Evolutionary conservation across 2,329 filamentous ascomycete genomes (phyloP).

Genomic region (Elsinoe australis): DNA sequence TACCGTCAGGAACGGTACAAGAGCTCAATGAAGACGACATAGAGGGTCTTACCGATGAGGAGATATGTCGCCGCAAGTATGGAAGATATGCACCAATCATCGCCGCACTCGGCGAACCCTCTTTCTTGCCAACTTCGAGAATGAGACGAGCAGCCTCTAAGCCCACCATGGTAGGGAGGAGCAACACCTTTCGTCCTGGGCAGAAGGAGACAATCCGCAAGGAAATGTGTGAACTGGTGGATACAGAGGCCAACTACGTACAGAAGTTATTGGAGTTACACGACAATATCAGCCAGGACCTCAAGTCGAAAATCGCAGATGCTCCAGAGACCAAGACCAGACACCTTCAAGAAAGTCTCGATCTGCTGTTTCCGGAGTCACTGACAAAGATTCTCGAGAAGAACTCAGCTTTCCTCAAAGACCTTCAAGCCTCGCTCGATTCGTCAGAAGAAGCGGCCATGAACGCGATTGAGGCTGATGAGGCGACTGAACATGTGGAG

Average conservation of each 20-base stretch:
- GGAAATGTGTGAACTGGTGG: conserved; percentile 82
- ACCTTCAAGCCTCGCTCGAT: conserved; percentile 68
- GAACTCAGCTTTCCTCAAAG: conserved; percentile 72
- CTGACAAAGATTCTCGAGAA: conserved; percentile 72
- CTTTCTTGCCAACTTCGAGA: conserved; percentile 80
- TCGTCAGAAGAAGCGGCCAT: conserved; percentile 75
- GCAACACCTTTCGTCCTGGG: conserved; percentile 66
- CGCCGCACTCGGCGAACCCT: conserved; percentile 69
- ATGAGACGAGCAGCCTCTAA: conserved; percentile 80
- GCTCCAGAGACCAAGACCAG: conserved; percentile 34
- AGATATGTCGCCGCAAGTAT: conserved; percentile 55
- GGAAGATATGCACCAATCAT: conserved; percentile 70
- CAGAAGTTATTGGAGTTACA: conserved; percentile 78
- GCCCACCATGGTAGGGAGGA: conserved; percentile 70
- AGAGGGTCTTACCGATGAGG: conserved; percentile 21
- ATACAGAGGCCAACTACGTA: conserved; percentile 92
- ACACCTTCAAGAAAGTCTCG: conserved; percentile 44
- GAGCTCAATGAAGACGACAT: conserved; percentile 46
- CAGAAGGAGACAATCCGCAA: conserved; percentile 79
- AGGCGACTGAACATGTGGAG: conserved; percentile 29
- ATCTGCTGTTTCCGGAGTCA: conserved; percentile 69
- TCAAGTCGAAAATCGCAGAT: conserved; percentile 60
- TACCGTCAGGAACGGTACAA: conserved; percentile 66
- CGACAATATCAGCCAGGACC: conserved; percentile 70
- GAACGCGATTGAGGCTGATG: conserved; percentile 60